Evolutionary conservation across 2,329 filamentous ascomycete genomes (phyloP).

Genomic region (Lasiodiplodia sp.): DNA sequence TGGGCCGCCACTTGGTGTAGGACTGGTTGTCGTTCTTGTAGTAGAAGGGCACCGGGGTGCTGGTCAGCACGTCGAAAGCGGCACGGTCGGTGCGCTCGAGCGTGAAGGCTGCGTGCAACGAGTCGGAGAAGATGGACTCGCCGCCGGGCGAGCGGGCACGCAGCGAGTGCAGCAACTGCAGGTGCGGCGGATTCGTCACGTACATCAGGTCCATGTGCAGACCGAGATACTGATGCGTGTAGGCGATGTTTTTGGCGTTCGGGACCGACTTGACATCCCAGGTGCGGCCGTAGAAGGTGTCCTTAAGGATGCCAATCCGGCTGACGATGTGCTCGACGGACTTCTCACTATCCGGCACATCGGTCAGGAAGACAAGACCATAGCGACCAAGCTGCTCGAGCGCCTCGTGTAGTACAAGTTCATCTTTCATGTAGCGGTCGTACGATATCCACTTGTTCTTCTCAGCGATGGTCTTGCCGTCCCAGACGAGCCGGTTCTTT

Average conservation of each 20-base stretch:
- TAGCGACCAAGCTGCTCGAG: slow-evolving; percentile 68
- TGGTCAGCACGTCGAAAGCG: slow-evolving; percentile 51
- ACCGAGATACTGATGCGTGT: slow-evolving; percentile 81
- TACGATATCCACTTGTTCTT: slow-evolving; percentile 71
- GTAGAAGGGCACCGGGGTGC: slow-evolving; percentile 65
- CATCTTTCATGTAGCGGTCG: slow-evolving; percentile 71
- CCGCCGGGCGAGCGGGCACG: slow-evolving; percentile 81
- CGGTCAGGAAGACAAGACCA: slow-evolving; percentile 79
- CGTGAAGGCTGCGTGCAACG: slow-evolving; percentile 65
- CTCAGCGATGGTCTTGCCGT: slow-evolving; percentile 46
- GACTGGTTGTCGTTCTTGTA: slow-evolving; percentile 71
- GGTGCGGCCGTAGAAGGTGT: slow-evolving; percentile 89
- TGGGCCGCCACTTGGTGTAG: slow-evolving; percentile 66
- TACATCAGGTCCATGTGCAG: slow-evolving; percentile 89
- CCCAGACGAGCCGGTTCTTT: slow-evolving; percentile 38
- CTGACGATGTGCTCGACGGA: slow-evolving; percentile 73
- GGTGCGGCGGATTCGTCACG: slow-evolving; percentile 76
- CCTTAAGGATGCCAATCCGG: slow-evolving; percentile 78
- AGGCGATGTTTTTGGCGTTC: slow-evolving; percentile 86
- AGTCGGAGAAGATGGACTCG: slow-evolving; percentile 85
- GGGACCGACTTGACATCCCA: slow-evolving; percentile 89
- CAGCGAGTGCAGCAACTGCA: slow-evolving; percentile 90
- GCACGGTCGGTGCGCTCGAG: slow-evolving; percentile 39
- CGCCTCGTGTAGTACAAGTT: slow-evolving; percentile 65
- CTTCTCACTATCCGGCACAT: slow-evolving; percentile 72